Conservation (phyloP, 1,139 yeast species). For the Sugiyamaella xylanicola region DNA sequence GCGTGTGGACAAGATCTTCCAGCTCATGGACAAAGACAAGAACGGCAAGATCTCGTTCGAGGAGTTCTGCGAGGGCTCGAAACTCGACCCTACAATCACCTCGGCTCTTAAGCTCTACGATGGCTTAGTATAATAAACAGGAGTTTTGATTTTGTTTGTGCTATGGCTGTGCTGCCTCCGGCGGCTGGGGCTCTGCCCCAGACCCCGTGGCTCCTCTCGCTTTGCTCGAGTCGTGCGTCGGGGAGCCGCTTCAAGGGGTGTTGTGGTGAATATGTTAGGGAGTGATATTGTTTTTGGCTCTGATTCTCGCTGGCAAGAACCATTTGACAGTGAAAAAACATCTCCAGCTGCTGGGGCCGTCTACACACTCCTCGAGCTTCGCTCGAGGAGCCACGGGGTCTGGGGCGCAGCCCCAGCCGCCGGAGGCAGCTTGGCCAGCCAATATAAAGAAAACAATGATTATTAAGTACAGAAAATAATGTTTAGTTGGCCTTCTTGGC, state of each 20-base stretch:
- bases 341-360: background rate
- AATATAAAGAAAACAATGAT: background rate
- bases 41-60: conserved; percentile 71
- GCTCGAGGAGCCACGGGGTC: conserved; percentile 6
- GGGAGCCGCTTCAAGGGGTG: too few species aligned
- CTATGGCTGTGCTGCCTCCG: background rate
- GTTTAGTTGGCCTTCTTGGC: conserved; percentile 45
- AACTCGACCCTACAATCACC: conserved; percentile 78
- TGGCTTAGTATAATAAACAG: conserved; percentile 40
- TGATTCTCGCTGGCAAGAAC: too few species aligned
- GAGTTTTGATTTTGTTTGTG: background rate
- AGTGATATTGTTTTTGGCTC: too few species aligned
- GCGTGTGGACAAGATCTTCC: conserved; percentile 80
- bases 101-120: conserved; percentile 75
- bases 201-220: background rate
- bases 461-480: background rate
- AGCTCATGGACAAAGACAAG: conserved; percentile 66
- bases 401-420: conserved; percentile 12
- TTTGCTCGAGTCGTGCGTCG: background rate
- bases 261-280: too few species aligned
- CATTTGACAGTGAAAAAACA: too few species aligned
- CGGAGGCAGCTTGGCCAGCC: conserved; percentile 9
- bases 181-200: conserved; percentile 1
- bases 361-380: background rate
- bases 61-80: conserved; percentile 81